phyloP scores from a whole-genome alignment of 768 basidiomycete genomes.

The Lanmaoa pseudosensibilis region DNA sequence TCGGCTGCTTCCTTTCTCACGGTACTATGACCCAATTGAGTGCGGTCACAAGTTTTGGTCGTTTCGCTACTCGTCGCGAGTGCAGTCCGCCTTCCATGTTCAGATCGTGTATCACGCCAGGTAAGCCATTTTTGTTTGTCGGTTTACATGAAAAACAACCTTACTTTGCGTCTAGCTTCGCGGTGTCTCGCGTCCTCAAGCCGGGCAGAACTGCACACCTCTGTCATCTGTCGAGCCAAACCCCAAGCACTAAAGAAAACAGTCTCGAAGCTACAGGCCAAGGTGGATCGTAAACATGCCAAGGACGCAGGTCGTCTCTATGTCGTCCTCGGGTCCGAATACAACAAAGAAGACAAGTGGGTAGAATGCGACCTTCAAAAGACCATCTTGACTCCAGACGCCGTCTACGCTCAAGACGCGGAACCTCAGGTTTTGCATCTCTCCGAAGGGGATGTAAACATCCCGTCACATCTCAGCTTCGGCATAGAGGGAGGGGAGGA shows the following conservation, averaged over 20 bases:
- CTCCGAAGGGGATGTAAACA: slow-evolving; percentile 39
- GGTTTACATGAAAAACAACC: background rate
- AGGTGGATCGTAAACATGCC: slow-evolving; percentile 41
- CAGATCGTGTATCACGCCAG: slow-evolving; percentile 23
- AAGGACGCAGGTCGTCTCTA: slow-evolving; percentile 50
- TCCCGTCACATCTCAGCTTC: slow-evolving; percentile 60
- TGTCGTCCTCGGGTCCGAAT: slow-evolving; percentile 72
- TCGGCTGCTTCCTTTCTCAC: slow-evolving; percentile 39
- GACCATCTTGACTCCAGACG: slow-evolving; percentile 56
- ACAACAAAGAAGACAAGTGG: slow-evolving; percentile 70
- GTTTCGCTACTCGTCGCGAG: background rate
- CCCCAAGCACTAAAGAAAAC: slow-evolving; percentile 40
- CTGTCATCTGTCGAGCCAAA: slow-evolving; percentile 40
- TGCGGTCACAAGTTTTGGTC: slow-evolving; percentile 2
- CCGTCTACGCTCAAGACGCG: slow-evolving; percentile 33
- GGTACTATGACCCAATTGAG: slow-evolving; percentile 8
- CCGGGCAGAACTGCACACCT: slow-evolving; percentile 48
- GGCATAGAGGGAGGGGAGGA: slow-evolving; percentile 56
- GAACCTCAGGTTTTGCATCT: slow-evolving; percentile 28
- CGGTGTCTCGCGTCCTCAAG: slow-evolving; percentile 44
- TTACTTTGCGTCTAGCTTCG: slow-evolving; percentile 28
- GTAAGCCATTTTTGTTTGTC: slow-evolving; percentile 6
- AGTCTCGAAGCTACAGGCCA: slow-evolving; percentile 47
- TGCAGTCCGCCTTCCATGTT: slow-evolving; percentile 23
- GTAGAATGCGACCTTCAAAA: slow-evolving; percentile 61